phyloP scores from a whole-genome alignment of 2,329 filamentous ascomycete species.

The Clonostachys sp. region DNA sequence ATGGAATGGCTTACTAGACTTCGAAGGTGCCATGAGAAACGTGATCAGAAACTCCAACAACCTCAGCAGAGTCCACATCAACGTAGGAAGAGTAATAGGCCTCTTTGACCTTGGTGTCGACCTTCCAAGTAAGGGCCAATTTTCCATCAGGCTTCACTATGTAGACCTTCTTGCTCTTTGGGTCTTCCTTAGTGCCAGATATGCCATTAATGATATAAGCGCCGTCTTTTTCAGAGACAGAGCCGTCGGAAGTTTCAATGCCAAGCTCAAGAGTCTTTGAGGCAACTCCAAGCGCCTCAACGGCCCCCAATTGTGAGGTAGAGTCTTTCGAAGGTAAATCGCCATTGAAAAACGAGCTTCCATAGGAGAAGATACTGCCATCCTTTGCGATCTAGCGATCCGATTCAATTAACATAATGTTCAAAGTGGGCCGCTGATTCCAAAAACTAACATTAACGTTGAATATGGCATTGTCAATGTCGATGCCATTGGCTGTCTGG shows the following conservation, averaged over 20 bases:
- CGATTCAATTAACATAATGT: not conserved
- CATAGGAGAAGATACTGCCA: constrained; percentile 49
- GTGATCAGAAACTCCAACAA: constrained; percentile 46
- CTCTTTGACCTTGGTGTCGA: constrained; percentile 45
- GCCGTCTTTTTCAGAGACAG: constrained; percentile 5
- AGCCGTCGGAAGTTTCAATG: constrained; percentile 4
- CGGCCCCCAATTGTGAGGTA: constrained; percentile 30
- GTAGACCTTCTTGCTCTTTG: constrained; percentile 46
- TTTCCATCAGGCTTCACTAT: constrained; percentile 36
- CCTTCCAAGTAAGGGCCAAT: constrained; percentile 42
- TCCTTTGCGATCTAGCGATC: constrained; percentile 33
- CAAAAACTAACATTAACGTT: constrained; percentile 44
- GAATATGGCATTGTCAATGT: constrained; percentile 51
- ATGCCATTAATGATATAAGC: constrained; percentile 32
- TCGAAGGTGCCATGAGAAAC: constrained; percentile 41
- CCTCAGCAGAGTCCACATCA: constrained; percentile 35
- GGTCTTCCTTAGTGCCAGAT: constrained; percentile 38
- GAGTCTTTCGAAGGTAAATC: constrained; percentile 21
- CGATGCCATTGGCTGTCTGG: constrained; percentile 46
- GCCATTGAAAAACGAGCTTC: constrained; percentile 32
- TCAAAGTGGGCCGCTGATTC: not conserved
- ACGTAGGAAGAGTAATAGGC: constrained; percentile 50
- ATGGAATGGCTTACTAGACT: constrained; percentile 37
- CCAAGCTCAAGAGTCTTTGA: constrained; percentile 9
- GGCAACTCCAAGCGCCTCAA: constrained; percentile 28